phyloP scores from a whole-genome alignment of 306 rosid species.

The Benincasa hispida region DNA sequence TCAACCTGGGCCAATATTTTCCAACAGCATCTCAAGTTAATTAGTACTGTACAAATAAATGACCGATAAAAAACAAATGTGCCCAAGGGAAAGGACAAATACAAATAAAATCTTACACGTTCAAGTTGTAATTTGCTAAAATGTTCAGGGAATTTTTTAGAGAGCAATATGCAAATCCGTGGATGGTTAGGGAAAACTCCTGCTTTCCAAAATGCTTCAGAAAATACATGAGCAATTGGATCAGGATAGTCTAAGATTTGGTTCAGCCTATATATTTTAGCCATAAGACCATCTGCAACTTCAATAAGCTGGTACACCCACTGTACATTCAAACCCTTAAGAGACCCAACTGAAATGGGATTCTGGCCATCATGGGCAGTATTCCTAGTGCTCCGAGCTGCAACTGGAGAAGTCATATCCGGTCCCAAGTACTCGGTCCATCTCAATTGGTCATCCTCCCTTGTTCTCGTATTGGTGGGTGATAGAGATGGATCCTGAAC shows the following conservation, averaged over 20 bases:
- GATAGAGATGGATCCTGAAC: constrained; percentile 75
- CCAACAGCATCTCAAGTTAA: constrained; percentile 9
- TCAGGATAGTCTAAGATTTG: constrained; percentile 96
- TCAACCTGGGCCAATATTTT: constrained; percentile 61
- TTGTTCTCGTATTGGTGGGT: constrained; percentile 56
- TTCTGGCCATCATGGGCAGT: constrained; percentile 47
- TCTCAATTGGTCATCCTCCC: constrained; percentile 87
- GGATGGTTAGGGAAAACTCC: constrained; percentile 85
- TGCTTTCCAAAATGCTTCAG: constrained; percentile 88
- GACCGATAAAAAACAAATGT: constrained; percentile 8
- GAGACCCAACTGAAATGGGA: constrained; percentile 45
- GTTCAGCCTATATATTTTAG: constrained; percentile 87
- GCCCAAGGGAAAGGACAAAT: not conserved
- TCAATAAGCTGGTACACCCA: constrained; percentile 83
- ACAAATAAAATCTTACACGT: constrained; percentile 53
- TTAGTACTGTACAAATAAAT: constrained; percentile 14
- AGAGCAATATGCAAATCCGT: constrained; percentile 64
- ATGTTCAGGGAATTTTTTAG: constrained; percentile 97
- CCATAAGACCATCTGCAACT: constrained; percentile 97
- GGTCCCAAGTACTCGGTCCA: constrained; percentile 90
- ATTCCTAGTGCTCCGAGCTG: constrained; percentile 52
- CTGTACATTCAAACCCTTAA: constrained; percentile 76
- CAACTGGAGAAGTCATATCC: constrained; percentile 49
- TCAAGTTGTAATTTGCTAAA: constrained; percentile 90
- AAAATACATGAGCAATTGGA: constrained; percentile 61